phyloP scores from a whole-genome alignment of 2,329 filamentous ascomycete species.

The Dissoconium aciculare region DNA sequence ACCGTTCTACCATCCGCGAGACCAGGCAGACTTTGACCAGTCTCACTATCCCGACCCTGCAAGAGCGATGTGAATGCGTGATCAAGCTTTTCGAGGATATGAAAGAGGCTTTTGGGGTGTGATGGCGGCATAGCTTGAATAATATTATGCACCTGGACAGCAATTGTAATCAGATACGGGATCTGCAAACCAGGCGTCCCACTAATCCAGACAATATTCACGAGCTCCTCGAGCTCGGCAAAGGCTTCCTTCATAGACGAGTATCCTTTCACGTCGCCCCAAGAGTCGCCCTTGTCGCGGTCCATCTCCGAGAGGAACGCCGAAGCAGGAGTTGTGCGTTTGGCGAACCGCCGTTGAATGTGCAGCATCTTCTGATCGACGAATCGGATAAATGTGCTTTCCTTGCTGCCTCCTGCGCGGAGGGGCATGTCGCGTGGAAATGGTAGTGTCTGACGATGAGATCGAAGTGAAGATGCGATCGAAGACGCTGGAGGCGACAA shows the following conservation, averaged over 20 bases:
- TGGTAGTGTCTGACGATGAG: slow-evolving; percentile 29
- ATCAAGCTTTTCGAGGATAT: slow-evolving; percentile 62
- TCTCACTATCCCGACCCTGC: slow-evolving; percentile 49
- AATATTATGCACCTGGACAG: slow-evolving; percentile 56
- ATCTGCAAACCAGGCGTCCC: slow-evolving; percentile 75
- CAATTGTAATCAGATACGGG: slow-evolving; percentile 67
- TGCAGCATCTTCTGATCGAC: slow-evolving; percentile 38
- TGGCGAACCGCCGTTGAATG: slow-evolving; percentile 39
- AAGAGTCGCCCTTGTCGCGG: slow-evolving; percentile 22
- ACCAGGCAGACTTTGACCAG: slow-evolving; percentile 51
- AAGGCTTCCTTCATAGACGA: slow-evolving; percentile 54
- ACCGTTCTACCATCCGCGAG: slow-evolving; percentile 49
- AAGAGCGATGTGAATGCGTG: slow-evolving; percentile 67
- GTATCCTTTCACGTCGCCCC: slow-evolving; percentile 36
- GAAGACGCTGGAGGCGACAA: slow-evolving; percentile 38
- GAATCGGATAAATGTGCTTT: slow-evolving; percentile 42
- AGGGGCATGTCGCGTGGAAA: slow-evolving; percentile 39
- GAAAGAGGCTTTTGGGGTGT: slow-evolving; percentile 51
- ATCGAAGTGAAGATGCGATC: slow-evolving; percentile 25
- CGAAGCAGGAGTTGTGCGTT: slow-evolving; percentile 26
- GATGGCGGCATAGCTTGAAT: slow-evolving; percentile 56
- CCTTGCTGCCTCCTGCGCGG: slow-evolving; percentile 41
- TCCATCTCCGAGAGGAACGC: slow-evolving; percentile 11
- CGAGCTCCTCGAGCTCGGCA: slow-evolving; percentile 55
- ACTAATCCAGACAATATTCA: slow-evolving; percentile 74